Conservation (phyloP, 2,329 filamentous ascomycete species). For the Penicillium sp. region DNA sequence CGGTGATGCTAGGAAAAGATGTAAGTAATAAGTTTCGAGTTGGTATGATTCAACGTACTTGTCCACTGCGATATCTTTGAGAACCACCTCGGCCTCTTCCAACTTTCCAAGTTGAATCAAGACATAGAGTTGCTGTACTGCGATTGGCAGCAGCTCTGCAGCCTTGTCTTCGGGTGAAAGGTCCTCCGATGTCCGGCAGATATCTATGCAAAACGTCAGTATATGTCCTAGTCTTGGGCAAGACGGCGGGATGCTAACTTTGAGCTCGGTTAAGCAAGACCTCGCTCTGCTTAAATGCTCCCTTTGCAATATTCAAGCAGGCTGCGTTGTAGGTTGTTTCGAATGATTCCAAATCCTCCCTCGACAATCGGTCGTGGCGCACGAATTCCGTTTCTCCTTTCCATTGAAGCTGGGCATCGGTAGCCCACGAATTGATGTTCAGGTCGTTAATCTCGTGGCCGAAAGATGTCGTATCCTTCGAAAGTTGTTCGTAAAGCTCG, state of each 20-base stretch:
- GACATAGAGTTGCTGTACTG: constrained; percentile 61
- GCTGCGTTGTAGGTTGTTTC: constrained; percentile 66
- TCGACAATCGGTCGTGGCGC: constrained; percentile 52
- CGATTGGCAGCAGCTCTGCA: constrained; percentile 60
- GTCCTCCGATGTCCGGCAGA: constrained; percentile 60
- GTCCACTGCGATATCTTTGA: constrained; percentile 50
- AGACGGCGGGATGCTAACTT: constrained; percentile 33
- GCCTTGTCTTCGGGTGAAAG: constrained; percentile 59
- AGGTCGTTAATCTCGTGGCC: constrained; percentile 58
- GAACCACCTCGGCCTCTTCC: constrained; percentile 55
- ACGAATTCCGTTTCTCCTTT: constrained; percentile 51
- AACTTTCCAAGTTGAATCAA: constrained; percentile 53
- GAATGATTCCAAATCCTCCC: constrained; percentile 62
- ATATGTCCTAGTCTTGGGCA: neutral
- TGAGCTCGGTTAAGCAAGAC: constrained; percentile 59
- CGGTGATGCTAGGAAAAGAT: constrained; percentile 48
- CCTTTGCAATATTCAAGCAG: constrained; percentile 61
- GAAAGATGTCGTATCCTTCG: constrained; percentile 38
- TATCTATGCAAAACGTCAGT: constrained; percentile 39
- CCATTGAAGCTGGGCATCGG: constrained; percentile 63
- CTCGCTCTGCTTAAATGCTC: constrained; percentile 57
- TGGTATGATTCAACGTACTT: constrained; percentile 40
- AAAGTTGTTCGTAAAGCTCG: constrained; percentile 54
- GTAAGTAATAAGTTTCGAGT: constrained; percentile 6
- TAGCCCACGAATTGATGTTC: constrained; percentile 60